Conservation (phyloP, 345 rosid species). For the Rhodamnia rubescens region DNA sequence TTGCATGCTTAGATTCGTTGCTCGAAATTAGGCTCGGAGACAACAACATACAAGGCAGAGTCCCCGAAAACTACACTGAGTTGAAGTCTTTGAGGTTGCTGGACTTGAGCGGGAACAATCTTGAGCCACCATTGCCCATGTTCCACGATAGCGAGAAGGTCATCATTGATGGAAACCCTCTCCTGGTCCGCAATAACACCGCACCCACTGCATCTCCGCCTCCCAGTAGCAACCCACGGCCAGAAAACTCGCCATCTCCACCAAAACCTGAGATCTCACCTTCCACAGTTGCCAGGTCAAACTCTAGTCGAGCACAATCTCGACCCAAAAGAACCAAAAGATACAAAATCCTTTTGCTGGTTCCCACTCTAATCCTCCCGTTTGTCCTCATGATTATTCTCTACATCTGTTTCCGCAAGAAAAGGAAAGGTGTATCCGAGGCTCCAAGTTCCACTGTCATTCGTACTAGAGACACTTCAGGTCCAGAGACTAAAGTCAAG, state of each 20-base stretch:
- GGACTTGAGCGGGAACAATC: conserved; percentile 28
- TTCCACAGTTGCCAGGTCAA: conserved; percentile 3
- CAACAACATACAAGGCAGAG: conserved; percentile 20
- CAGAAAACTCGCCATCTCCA: conserved; percentile 5
- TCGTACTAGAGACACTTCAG: conserved; percentile 29
- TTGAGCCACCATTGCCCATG: conserved; percentile 34
- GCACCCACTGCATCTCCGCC: conserved; percentile 8
- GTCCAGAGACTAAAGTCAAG: conserved; percentile 15
- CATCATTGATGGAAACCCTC: conserved; percentile 28
- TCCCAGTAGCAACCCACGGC: not conserved
- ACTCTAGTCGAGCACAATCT: not conserved
- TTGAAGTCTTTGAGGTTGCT: conserved; percentile 27
- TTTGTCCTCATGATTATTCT: conserved; percentile 7
- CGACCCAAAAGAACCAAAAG: not conserved
- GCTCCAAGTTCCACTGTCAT: conserved; percentile 14
- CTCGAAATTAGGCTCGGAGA: conserved; percentile 23
- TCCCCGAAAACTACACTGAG: conserved; percentile 26
- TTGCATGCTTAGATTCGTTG: conserved; percentile 29
- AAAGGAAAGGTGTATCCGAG: conserved; percentile 8
- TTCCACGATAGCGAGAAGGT: conserved; percentile 24
- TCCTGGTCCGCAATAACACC: conserved; percentile 14
- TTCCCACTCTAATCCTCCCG: not conserved
- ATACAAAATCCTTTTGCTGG: not conserved
- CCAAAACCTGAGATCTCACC: conserved; percentile 9
- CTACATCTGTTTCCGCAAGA: conserved; percentile 13